Percentiles rank a stretch among this genome's conserved stretches.
These are phyloP conservation scores for Symmetrospora coprosmae DNA, from an alignment of 768 basidiomycete species.

Conservation along the genomic window DNA sequence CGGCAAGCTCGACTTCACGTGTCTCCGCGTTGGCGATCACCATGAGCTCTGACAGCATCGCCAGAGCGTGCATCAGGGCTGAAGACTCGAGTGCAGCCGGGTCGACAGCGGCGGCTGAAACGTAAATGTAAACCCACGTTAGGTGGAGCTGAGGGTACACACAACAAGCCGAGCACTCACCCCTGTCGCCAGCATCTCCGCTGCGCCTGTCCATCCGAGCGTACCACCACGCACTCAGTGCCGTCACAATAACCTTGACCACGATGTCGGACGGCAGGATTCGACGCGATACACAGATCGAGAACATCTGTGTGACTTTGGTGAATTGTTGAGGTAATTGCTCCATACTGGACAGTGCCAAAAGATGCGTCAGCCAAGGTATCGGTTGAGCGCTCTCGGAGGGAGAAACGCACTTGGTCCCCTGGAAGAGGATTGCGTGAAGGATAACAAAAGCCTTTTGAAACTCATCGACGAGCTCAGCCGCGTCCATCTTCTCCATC, in stretches of 20 bases:
- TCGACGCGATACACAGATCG: conserved; percentile 51
- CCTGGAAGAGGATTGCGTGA: conserved; percentile 1
- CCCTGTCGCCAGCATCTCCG: not conserved
- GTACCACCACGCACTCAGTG: conserved; percentile 72
- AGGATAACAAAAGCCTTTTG: conserved; percentile 15
- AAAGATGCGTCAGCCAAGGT: not conserved
- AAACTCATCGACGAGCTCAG: conserved; percentile 15
- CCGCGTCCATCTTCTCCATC: conserved; percentile 45
- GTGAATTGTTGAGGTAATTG: conserved; percentile 39
- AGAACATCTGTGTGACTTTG: conserved; percentile 48
- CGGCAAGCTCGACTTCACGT: not conserved
- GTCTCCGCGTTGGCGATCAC: not conserved
- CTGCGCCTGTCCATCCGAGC: conserved; percentile 52
- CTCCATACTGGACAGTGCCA: not conserved
- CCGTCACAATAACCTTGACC: conserved; percentile 55
- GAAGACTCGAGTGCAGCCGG: conserved; percentile 14
- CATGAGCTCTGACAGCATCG: conserved; percentile 7
- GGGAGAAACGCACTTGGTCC: not conserved
- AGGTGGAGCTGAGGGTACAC: no score
- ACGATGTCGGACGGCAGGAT: conserved; percentile 62
- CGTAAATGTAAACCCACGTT: no score
- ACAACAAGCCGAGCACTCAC: no score
- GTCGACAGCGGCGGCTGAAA: not conserved
- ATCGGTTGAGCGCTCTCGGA: not conserved
- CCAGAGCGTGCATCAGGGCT: conserved; percentile 15